Percentiles rank a stretch among this genome's conserved stretches.
phyloP scores from a whole-genome alignment of 1,284 basidiomycete species.

The Nidula niveotomentosa region DNA sequence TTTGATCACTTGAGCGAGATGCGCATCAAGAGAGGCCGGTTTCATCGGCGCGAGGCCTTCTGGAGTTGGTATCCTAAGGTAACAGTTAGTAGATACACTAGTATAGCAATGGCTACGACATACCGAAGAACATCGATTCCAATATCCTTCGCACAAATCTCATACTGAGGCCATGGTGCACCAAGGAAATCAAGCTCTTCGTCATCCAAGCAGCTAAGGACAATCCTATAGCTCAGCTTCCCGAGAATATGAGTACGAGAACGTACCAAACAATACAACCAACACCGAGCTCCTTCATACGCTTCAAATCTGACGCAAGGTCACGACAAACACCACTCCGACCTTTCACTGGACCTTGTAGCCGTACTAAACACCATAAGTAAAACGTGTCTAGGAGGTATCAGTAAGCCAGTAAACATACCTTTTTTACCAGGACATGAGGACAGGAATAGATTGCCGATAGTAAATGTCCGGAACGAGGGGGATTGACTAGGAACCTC shows the following conservation, averaged over 20 bases:
- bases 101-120: constrained; percentile 1
- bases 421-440: constrained; percentile 97
- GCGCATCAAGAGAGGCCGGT: constrained; percentile 62
- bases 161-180: constrained; percentile 81
- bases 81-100: constrained; percentile 4
- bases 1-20: constrained; percentile 71
- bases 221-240: neutral
- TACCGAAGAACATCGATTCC: constrained; percentile 78
- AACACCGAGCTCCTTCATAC: constrained; percentile 79
- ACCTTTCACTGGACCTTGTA: constrained; percentile 81
- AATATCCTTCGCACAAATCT: constrained; percentile 55
- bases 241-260: neutral
- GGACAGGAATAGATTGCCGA: constrained; percentile 91
- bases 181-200: constrained; percentile 85
- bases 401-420: constrained; percentile 19
- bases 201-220: constrained; percentile 78
- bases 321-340: constrained; percentile 86
- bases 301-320: constrained; percentile 71
- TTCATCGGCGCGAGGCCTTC: constrained; percentile 86
- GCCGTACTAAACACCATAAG: constrained; percentile 55
- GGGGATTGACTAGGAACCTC: too few relatives aligned
- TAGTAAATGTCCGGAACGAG: constrained; percentile 16
- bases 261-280: constrained; percentile 82
- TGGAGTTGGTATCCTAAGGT: constrained; percentile 77
- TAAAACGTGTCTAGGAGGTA: neutral